Evolutionary conservation across 2,329 filamentous ascomycete species (phyloP).

Genomic region (Alternaria sp.): DNA sequence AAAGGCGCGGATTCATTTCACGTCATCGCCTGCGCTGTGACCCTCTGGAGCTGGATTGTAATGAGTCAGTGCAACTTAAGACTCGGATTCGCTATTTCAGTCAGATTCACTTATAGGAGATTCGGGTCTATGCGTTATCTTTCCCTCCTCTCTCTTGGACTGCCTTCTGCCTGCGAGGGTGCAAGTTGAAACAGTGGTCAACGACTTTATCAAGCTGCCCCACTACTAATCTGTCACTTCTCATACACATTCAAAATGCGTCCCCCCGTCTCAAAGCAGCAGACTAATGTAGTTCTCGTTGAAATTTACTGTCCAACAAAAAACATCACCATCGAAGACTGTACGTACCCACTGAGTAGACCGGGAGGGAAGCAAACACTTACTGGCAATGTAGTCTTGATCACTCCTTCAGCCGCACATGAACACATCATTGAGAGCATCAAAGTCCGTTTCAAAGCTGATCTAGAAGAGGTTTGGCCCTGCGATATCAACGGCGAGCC

Average conservation of each 20-base stretch:
- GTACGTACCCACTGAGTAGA: not conserved
- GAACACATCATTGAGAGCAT: not conserved
- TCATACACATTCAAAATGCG: not conserved
- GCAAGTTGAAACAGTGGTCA: not conserved
- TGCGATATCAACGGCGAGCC: constrained; percentile 1
- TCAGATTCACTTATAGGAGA: not conserved
- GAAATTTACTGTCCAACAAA: not conserved
- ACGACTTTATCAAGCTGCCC: not conserved
- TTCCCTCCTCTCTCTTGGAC: not conserved
- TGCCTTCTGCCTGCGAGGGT: too few relatives aligned
- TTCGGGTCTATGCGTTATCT: not conserved
- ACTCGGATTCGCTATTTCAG: not conserved
- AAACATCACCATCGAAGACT: not conserved
- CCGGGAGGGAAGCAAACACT: not conserved
- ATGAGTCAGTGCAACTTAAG: constrained; percentile 3
- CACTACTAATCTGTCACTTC: not conserved
- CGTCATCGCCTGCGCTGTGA: constrained; percentile 36
- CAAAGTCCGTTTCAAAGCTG: not conserved
- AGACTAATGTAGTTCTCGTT: not conserved
- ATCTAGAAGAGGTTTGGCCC: not conserved
- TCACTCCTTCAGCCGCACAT: not conserved
- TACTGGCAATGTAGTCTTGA: not conserved
- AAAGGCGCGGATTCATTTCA: constrained; percentile 38
- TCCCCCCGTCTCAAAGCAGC: too few relatives aligned
- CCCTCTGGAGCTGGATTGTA: constrained; percentile 25